Evolutionary conservation across 2,329 filamentous ascomycete species (phyloP).

Genomic region (Venturia oleaginea): DNA sequence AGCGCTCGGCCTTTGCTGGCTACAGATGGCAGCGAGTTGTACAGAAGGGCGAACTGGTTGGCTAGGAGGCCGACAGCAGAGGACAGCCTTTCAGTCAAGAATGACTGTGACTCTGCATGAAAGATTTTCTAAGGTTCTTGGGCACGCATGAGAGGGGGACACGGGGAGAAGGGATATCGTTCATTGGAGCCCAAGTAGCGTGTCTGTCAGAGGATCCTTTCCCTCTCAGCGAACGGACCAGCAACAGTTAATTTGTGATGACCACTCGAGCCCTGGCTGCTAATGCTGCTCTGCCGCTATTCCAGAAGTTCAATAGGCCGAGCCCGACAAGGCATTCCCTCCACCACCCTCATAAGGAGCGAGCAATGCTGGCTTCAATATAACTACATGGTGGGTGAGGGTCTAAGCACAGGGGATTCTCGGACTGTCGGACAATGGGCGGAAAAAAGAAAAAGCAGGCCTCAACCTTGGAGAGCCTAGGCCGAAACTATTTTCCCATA

Average conservation of each 20-base stretch:
- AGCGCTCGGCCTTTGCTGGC: neutral
- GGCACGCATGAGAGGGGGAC: too few relatives aligned
- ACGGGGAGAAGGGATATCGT: neutral
- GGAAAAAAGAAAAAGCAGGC: neutral
- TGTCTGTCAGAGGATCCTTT: neutral
- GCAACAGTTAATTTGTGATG: neutral
- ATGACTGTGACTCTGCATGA: conserved; percentile 1
- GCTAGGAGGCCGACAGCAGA: too few relatives aligned
- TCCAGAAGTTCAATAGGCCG: neutral
- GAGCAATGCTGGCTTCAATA: neutral
- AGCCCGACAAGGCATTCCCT: neutral
- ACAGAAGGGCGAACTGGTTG: too few relatives aligned
- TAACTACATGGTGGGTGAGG: neutral
- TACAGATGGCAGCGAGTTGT: too few relatives aligned
- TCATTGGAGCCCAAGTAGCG: neutral
- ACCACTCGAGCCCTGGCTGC: neutral
- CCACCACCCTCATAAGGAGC: neutral
- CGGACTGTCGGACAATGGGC: neutral
- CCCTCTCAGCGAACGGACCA: neutral
- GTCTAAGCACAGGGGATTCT: neutral
- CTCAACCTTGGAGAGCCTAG: neutral
- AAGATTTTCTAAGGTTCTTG: neutral
- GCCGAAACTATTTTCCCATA: neutral
- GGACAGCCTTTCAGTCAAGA: too few relatives aligned
- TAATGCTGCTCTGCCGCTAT: neutral